Conservation (phyloP, 805 yeast species). For the Metschnikowia hibisci region DNA sequence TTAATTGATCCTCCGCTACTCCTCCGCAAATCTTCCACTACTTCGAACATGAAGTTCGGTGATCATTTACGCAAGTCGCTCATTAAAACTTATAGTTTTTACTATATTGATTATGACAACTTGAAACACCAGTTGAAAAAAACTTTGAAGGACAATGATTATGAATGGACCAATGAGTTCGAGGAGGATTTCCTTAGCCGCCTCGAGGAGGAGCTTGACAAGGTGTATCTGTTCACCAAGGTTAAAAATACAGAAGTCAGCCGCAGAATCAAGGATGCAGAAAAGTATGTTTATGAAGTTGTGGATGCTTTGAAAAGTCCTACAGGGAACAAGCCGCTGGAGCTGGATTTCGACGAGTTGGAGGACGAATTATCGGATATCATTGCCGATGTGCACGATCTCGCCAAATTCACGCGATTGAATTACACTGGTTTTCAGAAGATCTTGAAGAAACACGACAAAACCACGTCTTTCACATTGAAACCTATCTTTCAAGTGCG, state of each 20-base stretch:
- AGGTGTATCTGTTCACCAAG: constrained; percentile 86
- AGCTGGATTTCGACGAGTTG: constrained; percentile 41
- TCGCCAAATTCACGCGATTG: constrained; percentile 88
- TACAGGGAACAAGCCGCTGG: constrained; percentile 39
- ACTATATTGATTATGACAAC: constrained; percentile 89
- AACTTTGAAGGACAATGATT: constrained; percentile 53
- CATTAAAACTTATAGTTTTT: constrained; percentile 85
- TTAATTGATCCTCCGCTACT: constrained; percentile 1
- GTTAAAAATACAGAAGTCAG: constrained; percentile 83
- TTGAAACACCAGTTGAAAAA: constrained; percentile 76
- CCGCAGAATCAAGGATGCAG: constrained; percentile 80
- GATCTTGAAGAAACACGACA: constrained; percentile 94
- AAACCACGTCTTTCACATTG: constrained; percentile 65
- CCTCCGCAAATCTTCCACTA: background rate
- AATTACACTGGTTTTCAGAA: constrained; percentile 97
- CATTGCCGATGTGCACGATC: constrained; percentile 95
- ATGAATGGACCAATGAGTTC: constrained; percentile 66
- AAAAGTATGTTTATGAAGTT: constrained; percentile 63
- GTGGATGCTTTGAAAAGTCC: constrained; percentile 45
- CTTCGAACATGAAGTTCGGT: constrained; percentile 79
- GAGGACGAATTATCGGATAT: constrained; percentile 57
- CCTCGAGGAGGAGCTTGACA: constrained; percentile 83
- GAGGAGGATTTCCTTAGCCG: constrained; percentile 78
- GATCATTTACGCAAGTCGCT: constrained; percentile 86
- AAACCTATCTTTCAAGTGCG: constrained; percentile 93